Evolutionary conservation across 176 grass and related monocot species (phyloP), one percentile per base, ranked within the genome.

Genomic region (Phragmites australis): DNA sequence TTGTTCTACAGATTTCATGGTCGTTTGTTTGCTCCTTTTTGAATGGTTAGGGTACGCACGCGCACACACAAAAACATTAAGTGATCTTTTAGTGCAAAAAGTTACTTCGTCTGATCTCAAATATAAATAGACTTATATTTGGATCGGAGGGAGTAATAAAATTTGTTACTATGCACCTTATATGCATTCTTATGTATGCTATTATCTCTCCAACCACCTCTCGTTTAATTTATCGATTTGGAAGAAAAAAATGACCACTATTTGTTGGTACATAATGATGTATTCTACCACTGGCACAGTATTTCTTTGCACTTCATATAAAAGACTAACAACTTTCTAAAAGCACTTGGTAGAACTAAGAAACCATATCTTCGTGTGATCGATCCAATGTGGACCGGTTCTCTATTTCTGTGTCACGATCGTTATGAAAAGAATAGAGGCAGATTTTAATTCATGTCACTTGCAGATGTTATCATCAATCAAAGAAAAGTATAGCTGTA

Each of bases 381-480:
- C 51, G 87, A 88, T 88, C 81, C 81, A 80, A 84, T 80, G 87
- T 53, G 69, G 69, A 84, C 11, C n/a, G 61, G 76, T 32, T 69
- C 76, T 88, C 81, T 61, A 45, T 88, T 75, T 39, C 21, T 19
- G 76, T 84, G 81, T 69, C 69, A 68, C 68, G 43, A 80, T 88
- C 69, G 76, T 62, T 81, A 53, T 84, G 81, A 46, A 75, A 84
- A 80, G 76, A 80, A 88, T 84, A 68, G 81, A 88, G 14, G 25
- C 25, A 39, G 46, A 80, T 51, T 84, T 75, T 75, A 69, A 68
- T 55, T 45, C 56, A 34, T 47, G 55, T 71, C 85, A 87, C 72
- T 82, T 87, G 85, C 79, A 56, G 14, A 13, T 59, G 81, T 3
- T 63, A 63, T 67, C 81, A 78, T 79, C 30, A 44, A 5, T 16